Base-by-base conservation (phyloP, 768 basidiomycete genomes). In the Xanthoconium purpureum region DNA sequence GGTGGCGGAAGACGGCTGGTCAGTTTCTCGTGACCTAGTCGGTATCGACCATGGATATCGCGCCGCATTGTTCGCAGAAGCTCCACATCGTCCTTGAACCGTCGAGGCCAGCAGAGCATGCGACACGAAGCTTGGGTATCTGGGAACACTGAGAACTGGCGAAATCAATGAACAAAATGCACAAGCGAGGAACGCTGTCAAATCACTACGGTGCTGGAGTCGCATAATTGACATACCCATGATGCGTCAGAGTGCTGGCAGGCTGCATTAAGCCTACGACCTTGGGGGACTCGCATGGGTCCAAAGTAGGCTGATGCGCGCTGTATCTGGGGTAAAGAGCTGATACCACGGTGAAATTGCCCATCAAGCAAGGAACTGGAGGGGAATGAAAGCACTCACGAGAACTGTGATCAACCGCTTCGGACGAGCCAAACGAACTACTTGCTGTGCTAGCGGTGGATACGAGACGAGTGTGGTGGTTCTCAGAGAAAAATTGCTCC, bases 61-160 rank as follows among this genome's bases (percentile, higher is more conserved):
- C 87, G 72, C 90, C 90, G 70, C 90, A 92, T 76, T 90, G 80
- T 78, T 91, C 89, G 71, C 90, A 92, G 69, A 88, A 86, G 65
- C 84, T 86, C 90, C 90, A 92, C 88, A 92, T 91, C 17, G 88
- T 85, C 55, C 71, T 70, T 68, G 81, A 82, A 58, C 89, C 89
- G 60, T 84, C 83, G 57, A 78, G 72, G 52, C 87, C 83, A 18
- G 88, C 71, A 35, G 88, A 83, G 64, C 89, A 91, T 35, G 90
- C 88, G 56, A 92, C 78, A 60, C 88, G 85, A 62, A 92, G 80
- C 71, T 91, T 91, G 15, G 90, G 90, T 56, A 92, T 90, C 72
- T 90, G 88, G 28, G 83, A 83, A 63, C 90, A 92, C 49, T 78
- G 78, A 52, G 83, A 75, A 39, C 88, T 90, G 64, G 55, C 32